Base-by-base conservation (phyloP, 495 filamentous ascomycete species). In the Bathelium albidoporum region DNA sequence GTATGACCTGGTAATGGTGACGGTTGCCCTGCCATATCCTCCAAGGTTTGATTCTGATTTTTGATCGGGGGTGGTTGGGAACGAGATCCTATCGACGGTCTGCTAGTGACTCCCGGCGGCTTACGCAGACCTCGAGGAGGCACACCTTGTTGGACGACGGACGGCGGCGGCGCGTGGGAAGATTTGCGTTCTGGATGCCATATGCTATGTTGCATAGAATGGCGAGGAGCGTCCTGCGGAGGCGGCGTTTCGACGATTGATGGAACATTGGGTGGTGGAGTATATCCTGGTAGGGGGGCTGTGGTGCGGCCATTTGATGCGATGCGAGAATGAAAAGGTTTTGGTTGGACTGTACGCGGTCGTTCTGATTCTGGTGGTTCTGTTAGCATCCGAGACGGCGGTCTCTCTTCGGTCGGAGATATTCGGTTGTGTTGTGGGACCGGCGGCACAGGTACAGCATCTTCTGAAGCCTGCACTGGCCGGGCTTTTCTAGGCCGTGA, bases 1-100 rank as follows among this genome's bases (percentile, higher is more conserved):
- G 77, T 84, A 66, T 85, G 88, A 22, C 87, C 90, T 12, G 89
- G 86, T 1, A 93, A 74, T 29, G 85, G 79, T 7, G 87, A 84
- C n/a, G 86, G 82, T 61, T 81, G 78, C 18, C 78, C 77, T 14
- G 82, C 76, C 68, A 88, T 83, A 41, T 89, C 85, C 67, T 83
- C 83, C 34, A 87, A 74, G 3, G 76, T 80, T 61, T 81, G 71
- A 29, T 64, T 65, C 18, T 78, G 59, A 39, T 65, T 60, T 22
- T 70, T 68, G 49, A 52, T 62, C 5, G 55, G 31, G 1, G 5
- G 22, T 10, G 34, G 18, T 10, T 62, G 60, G 7, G 34, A 20
- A 5, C 28, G 49, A 29, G 49, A 29, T 55, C 49, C 28, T 10
- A 29, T 28, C 26, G 60, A 5, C 2, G 60, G 41, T 24, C 60